Evolutionary conservation across 176 grass and related monocot species (phyloP).

Genomic region (Eleusine indica): DNA sequence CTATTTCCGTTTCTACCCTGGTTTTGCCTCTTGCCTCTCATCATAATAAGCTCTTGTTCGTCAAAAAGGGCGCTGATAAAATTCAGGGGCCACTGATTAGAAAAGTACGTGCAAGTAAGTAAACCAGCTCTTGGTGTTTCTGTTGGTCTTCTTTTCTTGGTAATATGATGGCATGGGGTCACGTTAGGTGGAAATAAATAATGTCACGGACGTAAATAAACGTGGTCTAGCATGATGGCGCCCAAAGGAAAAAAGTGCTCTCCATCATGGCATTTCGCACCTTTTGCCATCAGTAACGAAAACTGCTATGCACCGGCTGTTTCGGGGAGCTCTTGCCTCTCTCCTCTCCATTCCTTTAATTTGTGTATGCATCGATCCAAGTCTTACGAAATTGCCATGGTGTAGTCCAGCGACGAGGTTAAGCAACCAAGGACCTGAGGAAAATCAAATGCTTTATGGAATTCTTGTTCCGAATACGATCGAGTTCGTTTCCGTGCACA

Average conservation of each 20-base stretch:
- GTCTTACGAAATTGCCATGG: no score
- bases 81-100: constrained; percentile 32
- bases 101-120: constrained; percentile 4
- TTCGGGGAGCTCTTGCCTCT: no score
- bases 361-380: no score
- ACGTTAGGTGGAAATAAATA: constrained; percentile 45
- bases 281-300: not conserved
- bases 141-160: not conserved
- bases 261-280: not conserved
- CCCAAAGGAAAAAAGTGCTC: not conserved
- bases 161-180: constrained; percentile 29
- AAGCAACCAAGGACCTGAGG: no score
- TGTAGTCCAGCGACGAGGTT: no score
- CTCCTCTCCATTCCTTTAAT: no score
- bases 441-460: no score
- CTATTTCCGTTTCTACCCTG: not conserved
- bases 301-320: not conserved
- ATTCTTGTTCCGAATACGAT: no score
- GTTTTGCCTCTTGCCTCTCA: not conserved
- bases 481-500: no score
- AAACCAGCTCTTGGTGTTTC: not conserved
- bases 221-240: constrained; percentile 6
- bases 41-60: not conserved
- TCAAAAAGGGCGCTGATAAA: not conserved
- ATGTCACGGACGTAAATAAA: constrained; percentile 27